Base-by-base conservation (phyloP, 1,139 yeast species). In the Suhomyces wounanorum region DNA sequence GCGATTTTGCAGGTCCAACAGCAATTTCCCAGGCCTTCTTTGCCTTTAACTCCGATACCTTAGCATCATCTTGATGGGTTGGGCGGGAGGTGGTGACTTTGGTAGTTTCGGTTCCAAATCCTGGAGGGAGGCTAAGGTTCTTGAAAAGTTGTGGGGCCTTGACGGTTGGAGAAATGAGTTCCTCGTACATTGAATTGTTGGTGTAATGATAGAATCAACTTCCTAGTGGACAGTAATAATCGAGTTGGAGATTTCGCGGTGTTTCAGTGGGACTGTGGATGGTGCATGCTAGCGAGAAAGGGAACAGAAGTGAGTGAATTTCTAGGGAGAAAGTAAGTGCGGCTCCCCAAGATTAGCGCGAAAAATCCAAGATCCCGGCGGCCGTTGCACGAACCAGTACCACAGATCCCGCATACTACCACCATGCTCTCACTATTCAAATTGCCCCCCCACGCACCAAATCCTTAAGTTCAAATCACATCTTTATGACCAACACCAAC, bases 11-110 rank as follows among this genome's bases (percentile, higher is more conserved):
- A 0, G 98, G 97, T 0, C 84, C 84, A 16, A 81, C 69, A 2
- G 97, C 96, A 33, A 88, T 65, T 54, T 89, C 96, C 96, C 97
- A 90, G 0, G 96, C 94, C 63, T 86, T 89, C 63, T 79, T 82
- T 26, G 73, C 66, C 60, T 79, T 83, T 50, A 83, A 66, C 25
- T 68, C 71, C 44, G 73, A 74, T 36, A 79, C 56, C 33, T 63
- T 47, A 18, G 42, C 53, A 11, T 59, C 59, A 39, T 54, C 53
- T 21, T 42, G 50, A 8, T 49, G 49, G 31, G 48, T 43, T 11
- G 47, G 45, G 25, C 42, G 41, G 16, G 52, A 39, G 14, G 49
- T 21, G 16, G 7, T 36, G 45, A 46, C 38, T 37, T 47, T 48
- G 35, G 54, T 17, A 33, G 40, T 44, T 2, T 51, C 49, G 13